Conservation (phyloP, 345 rosid genomes). For the Eucalyptus regnans region DNA sequence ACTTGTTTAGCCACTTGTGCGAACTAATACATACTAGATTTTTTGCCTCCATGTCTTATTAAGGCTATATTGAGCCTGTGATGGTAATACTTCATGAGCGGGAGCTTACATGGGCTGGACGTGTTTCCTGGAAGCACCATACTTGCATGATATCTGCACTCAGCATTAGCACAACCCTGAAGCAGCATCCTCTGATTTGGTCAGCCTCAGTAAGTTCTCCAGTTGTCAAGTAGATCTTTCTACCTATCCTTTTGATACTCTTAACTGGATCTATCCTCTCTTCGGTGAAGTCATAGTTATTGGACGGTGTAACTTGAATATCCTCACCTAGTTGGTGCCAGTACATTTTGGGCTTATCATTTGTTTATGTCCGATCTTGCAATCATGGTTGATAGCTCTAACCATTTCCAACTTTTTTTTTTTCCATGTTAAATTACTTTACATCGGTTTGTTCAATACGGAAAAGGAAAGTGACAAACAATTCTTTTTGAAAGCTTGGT, state of each 20-base stretch:
- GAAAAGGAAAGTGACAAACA: background rate
- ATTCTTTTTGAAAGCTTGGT: background rate
- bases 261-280: background rate
- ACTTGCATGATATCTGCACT: conserved; percentile 94
- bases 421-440: background rate
- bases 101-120: conserved; percentile 96
- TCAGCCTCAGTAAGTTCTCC: conserved; percentile 71
- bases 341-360: background rate
- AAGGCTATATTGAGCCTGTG: conserved; percentile 97
- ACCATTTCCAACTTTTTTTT: background rate
- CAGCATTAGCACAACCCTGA: conserved; percentile 86
- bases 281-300: background rate
- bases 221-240: background rate
- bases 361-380: background rate
- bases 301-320: background rate
- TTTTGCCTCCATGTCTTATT: conserved; percentile 1
- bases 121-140: conserved; percentile 87
- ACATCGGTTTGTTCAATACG: background rate
- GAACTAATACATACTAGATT: background rate
- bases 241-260: background rate
- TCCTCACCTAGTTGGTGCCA: background rate
- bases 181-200: conserved; percentile 98
- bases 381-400: background rate
- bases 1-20: background rate
- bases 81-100: conserved; percentile 91